Evolutionary conservation across 2,329 filamentous ascomycete species (phyloP).

Genomic region (Xylaria sp.): DNA sequence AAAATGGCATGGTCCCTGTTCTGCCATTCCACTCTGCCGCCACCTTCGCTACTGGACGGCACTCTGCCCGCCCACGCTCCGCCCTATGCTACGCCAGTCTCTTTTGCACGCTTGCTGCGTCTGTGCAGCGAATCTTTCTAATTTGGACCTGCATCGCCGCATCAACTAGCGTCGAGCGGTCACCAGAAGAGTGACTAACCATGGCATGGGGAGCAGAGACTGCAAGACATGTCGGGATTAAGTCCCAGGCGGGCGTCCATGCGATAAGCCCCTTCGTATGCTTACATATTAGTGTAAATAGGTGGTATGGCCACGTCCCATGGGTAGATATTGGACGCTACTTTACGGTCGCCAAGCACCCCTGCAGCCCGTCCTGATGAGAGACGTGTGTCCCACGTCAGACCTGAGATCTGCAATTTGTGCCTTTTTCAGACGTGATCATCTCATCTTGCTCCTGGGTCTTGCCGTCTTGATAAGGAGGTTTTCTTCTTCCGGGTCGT

Average conservation of each 20-base stretch:
- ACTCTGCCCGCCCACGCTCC: conserved; percentile 2
- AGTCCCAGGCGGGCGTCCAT: conserved; percentile 3
- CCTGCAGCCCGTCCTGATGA: conserved; percentile 24
- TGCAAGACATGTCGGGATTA: neutral
- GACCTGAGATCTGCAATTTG: conserved; percentile 24
- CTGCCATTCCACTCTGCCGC: conserved; percentile 6
- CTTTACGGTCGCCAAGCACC: conserved; percentile 14
- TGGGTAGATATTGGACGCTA: neutral
- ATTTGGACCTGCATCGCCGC: conserved; percentile 18
- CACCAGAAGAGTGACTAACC: neutral
- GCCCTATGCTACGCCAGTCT: conserved; percentile 1
- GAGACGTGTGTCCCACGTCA: conserved; percentile 23
- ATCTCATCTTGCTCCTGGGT: conserved; percentile 7
- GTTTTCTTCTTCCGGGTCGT: conserved; percentile 6
- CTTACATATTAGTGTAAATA: conserved; percentile 14
- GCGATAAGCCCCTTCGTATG: conserved; percentile 10
- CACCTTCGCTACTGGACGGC: too few relatives aligned
- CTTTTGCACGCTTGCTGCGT: neutral
- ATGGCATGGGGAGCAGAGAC: conserved; percentile 10
- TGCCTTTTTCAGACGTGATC: conserved; percentile 23
- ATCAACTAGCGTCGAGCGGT: neutral
- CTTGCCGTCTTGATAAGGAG: conserved; percentile 13
- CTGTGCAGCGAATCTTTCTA: conserved; percentile 9
- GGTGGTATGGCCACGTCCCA: neutral
- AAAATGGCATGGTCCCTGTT: conserved; percentile 16